A percentile compares a stretch with the other conserved stretches of the same genome.
Evolutionary conservation across 2,329 filamentous ascomycete genomes (phyloP).

Genomic region (Hypocreales sp.): DNA sequence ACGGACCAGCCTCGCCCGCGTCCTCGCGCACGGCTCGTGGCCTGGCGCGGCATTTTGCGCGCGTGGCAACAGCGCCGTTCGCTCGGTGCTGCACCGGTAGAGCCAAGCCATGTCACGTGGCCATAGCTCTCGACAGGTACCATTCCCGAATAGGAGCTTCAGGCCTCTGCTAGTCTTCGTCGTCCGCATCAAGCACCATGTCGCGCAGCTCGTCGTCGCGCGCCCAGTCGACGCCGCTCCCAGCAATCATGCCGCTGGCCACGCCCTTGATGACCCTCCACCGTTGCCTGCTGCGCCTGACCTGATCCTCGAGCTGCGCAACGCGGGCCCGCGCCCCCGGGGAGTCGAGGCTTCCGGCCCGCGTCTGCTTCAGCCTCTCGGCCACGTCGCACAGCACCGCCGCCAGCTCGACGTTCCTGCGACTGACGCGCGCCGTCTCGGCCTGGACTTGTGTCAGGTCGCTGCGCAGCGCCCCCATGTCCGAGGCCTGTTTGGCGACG

Average conservation of each 20-base stretch:
- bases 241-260: constrained; percentile 62
- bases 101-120: no score
- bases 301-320: constrained; percentile 37
- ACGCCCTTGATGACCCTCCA: constrained; percentile 67
- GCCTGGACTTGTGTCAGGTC: constrained; percentile 41
- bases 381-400: constrained; percentile 47
- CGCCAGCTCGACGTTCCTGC: constrained; percentile 48
- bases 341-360: constrained; percentile 37
- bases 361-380: constrained; percentile 35
- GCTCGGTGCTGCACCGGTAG: no score
- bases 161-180: constrained; percentile 22
- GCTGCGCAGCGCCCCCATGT: constrained; percentile 32
- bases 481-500: constrained; percentile 42
- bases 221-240: constrained; percentile 73
- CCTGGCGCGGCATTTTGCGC: no score
- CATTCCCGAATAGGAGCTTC: no score
- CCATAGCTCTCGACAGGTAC: no score
- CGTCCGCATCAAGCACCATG: constrained; percentile 55
- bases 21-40: no score
- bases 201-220: constrained; percentile 49
- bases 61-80: no score
- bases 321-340: constrained; percentile 38
- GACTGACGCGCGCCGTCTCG: constrained; percentile 38
- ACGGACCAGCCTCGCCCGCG: no score
- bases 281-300: constrained; percentile 46